Evolutionary conservation across 805 yeast species (phyloP), one percentile per base, ranked within the genome.

Genomic region (Nakazawaea peltata): DNA sequence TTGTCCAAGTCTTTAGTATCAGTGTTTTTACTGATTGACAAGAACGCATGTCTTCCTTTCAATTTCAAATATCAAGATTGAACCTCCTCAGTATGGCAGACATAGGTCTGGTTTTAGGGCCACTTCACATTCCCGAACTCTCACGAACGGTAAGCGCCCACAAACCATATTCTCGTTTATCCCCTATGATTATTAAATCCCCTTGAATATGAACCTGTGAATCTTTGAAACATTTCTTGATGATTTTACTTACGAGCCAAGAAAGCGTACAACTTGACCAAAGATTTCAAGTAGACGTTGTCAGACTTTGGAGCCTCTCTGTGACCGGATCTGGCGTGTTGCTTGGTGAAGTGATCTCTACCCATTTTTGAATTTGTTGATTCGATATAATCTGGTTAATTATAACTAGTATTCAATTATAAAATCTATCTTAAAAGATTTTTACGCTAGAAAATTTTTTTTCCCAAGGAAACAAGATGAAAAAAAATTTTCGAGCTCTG

Each of bases 251-350:
- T 84, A 85, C 98, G 97, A 75, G 97, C 95, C 73, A 92, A 80
- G 94, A 86, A 92, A 66, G 97, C 71, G 86, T 88, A 92, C 60
- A 92, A 77, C 82, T 90, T 90, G 69, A 90, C 97, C 72, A 92
- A 82, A 66, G 92, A 73, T 73, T 82, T 83, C 74, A 92, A 77
- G 96, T 92, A 92, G 74, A 88, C 96, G 68, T 92, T 92, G 75
- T 92, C 95, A 54, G 97, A 90, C 79, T 86, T 86, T 75, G 98
- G 99, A 71, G 97, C 97, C 66, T 81, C 73, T 76, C 99, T 87
- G 86, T 86, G 95, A 71, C 94, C 81, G 56, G 81, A 72, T 74
- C 87, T 85, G 65, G 75, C 77, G 81, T 92, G 99, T 74, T 86
- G 97, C 73, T 90, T 92, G 67, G 78, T 67, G 71, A 81, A 76